Evolutionary conservation across 371 early-diverging fungal genomes (phyloP), one percentile per base, ranked within the genome.

Genomic region (Mortierella sp.): DNA sequence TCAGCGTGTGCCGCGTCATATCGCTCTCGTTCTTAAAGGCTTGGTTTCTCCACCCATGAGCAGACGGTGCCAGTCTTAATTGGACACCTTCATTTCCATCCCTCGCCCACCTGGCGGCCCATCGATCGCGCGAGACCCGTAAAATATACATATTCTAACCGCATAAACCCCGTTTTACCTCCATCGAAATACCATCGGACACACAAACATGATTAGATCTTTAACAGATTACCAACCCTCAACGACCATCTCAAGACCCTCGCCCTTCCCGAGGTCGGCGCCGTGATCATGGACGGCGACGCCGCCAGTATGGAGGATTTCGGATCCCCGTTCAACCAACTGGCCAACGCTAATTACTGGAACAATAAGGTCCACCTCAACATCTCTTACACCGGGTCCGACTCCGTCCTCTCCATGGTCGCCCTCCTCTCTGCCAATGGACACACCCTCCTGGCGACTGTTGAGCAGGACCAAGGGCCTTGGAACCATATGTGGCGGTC

Each of bases 401-500:
- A 86, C 65, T 72, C 35, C 18, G 54, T 82, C 49, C 32, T 63
- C 18, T 6, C 48, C 5, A 65, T 86, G 32, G 44, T 70, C 5
- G 21, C 32, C 14, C 11, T 77, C 7, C 65, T 79, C 12, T 78
- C 58, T 5, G 48, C 44, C 18, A 75, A 83, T 29, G 54, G 54
- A 38, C 77, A 75, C 2, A 75, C 77, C 8, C 72, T 79, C 21
- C 46, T 86, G 27, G 82, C 86, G 18, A 86, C 86, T 6, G 82
- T 79, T 6, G 80, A 38, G 2, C 77, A 77, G 10, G 79, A 79
- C 10, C 56, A 10, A 27, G 86, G 86, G 6, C 86, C 86, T 11
- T 86, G 86, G 86, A 86, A 86, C 72, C 49, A 70, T 0, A 71
- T 86, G 75, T 86, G 86, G 86, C 41, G 70, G 21, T 77, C 80